These are phyloP conservation scores for Rhytidhysteron rufulum DNA, from an alignment of 2,329 filamentous ascomycete species.

Conservation along the genomic window DNA sequence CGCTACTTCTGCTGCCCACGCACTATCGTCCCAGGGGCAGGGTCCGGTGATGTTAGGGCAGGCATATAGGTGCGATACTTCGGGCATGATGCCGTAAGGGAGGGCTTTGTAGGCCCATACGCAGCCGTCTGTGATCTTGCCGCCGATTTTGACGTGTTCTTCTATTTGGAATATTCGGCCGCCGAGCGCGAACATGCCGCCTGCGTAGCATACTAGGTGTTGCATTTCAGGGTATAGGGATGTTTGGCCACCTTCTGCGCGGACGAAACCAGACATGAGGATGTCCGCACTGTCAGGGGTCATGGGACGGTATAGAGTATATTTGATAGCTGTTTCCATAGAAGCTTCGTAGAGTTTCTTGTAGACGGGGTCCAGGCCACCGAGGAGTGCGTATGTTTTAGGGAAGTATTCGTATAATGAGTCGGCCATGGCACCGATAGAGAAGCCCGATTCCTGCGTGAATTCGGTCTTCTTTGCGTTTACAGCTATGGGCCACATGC, in stretches of 20 bases:
- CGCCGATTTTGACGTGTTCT: slow-evolving; percentile 53
- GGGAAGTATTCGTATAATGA: slow-evolving; percentile 39
- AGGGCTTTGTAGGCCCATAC: slow-evolving; percentile 60
- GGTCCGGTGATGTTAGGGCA: slow-evolving; percentile 38
- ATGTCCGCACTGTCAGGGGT: slow-evolving; percentile 44
- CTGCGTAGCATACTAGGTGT: slow-evolving; percentile 58
- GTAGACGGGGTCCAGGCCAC: slow-evolving; percentile 45
- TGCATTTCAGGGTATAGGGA: slow-evolving; percentile 50
- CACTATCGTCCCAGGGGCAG: slow-evolving; percentile 55
- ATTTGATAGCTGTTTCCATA: slow-evolving; percentile 39
- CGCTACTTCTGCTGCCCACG: slow-evolving; percentile 44
- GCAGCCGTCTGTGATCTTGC: slow-evolving; percentile 57
- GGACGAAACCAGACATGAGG: slow-evolving; percentile 43
- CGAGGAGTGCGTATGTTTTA: slow-evolving; percentile 45
- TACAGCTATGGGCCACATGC: slow-evolving; percentile 47
- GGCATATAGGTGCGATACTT: slow-evolving; percentile 51
- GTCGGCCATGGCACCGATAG: slow-evolving; percentile 35
- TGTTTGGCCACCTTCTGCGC: slow-evolving; percentile 24
- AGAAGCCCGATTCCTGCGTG: slow-evolving; percentile 34
- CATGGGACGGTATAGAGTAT: slow-evolving; percentile 50
- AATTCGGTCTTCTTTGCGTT: slow-evolving; percentile 40
- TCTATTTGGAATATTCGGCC: slow-evolving; percentile 55
- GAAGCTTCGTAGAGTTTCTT: slow-evolving; percentile 55
- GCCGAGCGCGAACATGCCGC: slow-evolving; percentile 60
- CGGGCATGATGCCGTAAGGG: slow-evolving; percentile 59